Conservation (phyloP, 1,139 yeast genomes). For the Candida anutae region DNA sequence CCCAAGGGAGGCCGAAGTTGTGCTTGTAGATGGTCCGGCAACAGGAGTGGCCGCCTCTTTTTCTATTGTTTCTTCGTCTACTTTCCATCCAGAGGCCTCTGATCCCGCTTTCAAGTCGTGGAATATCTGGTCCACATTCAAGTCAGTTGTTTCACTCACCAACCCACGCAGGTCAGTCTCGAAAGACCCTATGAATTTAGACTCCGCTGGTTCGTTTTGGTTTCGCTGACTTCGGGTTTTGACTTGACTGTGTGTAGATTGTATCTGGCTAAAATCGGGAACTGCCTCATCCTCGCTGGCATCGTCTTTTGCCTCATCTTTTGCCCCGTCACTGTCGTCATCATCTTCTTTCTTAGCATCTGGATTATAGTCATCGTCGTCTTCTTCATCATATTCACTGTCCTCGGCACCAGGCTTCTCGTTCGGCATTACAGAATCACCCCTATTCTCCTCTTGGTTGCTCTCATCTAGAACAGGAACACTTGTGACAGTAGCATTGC, state of each 20-base stretch:
- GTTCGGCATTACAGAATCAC: too few relatives aligned
- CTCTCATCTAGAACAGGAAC: too few relatives aligned
- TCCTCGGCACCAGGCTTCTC: too few relatives aligned
- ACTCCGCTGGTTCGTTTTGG: conserved; percentile 8
- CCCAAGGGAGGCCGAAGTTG: conserved; percentile 3
- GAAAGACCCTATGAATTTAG: conserved; percentile 10
- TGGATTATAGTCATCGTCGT: conserved; percentile 59
- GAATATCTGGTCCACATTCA: conserved; percentile 33
- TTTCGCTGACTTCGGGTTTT: conserved; percentile 31
- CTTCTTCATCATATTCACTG: conserved; percentile 40
- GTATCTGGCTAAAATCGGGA: conserved; percentile 27
- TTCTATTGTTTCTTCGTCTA: conserved; percentile 4
- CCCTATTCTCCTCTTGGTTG: too few relatives aligned
- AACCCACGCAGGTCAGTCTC: conserved; percentile 18
- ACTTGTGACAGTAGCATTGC: too few relatives aligned
- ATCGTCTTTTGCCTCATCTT: conserved; percentile 15
- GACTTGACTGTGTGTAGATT: conserved; percentile 24
- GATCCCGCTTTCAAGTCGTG: conserved; percentile 15
- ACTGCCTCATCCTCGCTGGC: conserved; percentile 15
- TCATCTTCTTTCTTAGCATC: conserved; percentile 13
- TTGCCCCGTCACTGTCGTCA: conserved; percentile 12
- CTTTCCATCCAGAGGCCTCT: conserved; percentile 6
- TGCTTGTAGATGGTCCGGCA: conserved; percentile 27
- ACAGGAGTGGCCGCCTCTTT: conserved; percentile 4
- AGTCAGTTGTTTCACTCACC: conserved; percentile 15